Percentiles rank a stretch among this genome's conserved stretches.
These are phyloP conservation scores for Ailanthus altissimus DNA, from an alignment of 345 rosid species.

Conservation along the genomic window DNA sequence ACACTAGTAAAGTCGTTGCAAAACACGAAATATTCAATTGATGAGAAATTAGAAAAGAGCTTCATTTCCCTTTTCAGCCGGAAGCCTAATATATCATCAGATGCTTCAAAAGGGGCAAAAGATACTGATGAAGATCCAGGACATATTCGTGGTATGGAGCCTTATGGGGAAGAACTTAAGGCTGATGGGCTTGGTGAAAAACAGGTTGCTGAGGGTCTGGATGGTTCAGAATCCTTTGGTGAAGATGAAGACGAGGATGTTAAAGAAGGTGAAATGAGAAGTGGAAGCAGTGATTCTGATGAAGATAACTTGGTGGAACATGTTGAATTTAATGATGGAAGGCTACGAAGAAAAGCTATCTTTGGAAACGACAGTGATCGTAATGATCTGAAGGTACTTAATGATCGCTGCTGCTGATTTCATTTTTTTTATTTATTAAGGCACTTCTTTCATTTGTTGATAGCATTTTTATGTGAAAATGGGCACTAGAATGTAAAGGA, in stretches of 20 bases:
- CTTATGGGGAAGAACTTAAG: slow-evolving; percentile 37
- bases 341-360: slow-evolving; percentile 80
- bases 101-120: slow-evolving; percentile 34
- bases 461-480: background rate
- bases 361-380: slow-evolving; percentile 49
- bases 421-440: background rate
- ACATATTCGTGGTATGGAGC: slow-evolving; percentile 32
- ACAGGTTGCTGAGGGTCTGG: slow-evolving; percentile 37
- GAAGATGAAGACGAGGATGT: slow-evolving; percentile 41
- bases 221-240: slow-evolving; percentile 46
- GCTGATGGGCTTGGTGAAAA: slow-evolving; percentile 35
- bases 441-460: too few species aligned
- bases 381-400: slow-evolving; percentile 41
- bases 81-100: slow-evolving; percentile 38
- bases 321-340: slow-evolving; percentile 65
- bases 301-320: slow-evolving; percentile 48
- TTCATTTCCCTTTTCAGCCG: slow-evolving; percentile 66
- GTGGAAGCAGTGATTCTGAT: slow-evolving; percentile 28
- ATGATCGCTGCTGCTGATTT: background rate
- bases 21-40: slow-evolving; percentile 76
- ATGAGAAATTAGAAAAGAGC: slow-evolving; percentile 82
- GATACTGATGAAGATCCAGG: slow-evolving; percentile 30
- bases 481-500: background rate
- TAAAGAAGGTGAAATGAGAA: slow-evolving; percentile 21
- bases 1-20: slow-evolving; percentile 80